Conservation (phyloP, 1,284 basidiomycete species). For the Ceratobasidium sp. region DNA sequence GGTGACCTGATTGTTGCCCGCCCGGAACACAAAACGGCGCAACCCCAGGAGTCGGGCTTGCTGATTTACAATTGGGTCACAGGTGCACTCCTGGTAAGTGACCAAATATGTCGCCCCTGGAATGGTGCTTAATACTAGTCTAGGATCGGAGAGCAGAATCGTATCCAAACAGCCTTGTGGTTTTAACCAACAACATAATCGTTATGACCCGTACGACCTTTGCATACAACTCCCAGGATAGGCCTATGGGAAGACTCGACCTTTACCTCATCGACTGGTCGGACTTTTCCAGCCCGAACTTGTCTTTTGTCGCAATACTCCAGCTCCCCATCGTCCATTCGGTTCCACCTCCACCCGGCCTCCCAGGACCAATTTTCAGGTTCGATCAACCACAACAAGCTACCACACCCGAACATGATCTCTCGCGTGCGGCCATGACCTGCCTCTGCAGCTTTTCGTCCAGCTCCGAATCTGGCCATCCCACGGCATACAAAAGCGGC, state of each 20-base stretch:
- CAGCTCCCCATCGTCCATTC: constrained; percentile 1
- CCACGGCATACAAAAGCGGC: neutral
- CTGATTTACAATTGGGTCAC: constrained; percentile 12
- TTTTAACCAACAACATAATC: neutral
- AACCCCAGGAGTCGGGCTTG: neutral
- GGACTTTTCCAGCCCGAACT: neutral
- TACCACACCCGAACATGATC: neutral
- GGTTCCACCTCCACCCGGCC: neutral
- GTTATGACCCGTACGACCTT: neutral
- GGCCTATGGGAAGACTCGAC: neutral
- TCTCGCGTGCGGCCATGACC: neutral
- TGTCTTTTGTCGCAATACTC: constrained; percentile 3
- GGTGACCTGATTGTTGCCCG: neutral
- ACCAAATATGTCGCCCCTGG: too few relatives aligned
- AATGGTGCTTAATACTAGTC: too few relatives aligned
- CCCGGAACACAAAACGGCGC: neutral
- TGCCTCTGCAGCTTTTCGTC: neutral
- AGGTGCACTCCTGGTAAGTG: constrained; percentile 4
- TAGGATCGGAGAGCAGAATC: neutral
- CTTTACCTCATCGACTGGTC: constrained; percentile 2
- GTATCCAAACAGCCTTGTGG: neutral
- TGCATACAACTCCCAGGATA: neutral
- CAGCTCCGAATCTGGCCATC: neutral
- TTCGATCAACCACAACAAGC: neutral
- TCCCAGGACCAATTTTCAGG: neutral